A percentile compares a stretch with the other conserved stretches of the same genome.
phyloP scores from a whole-genome alignment of 1,284 basidiomycete species.

The Trichosporon ovoides region DNA sequence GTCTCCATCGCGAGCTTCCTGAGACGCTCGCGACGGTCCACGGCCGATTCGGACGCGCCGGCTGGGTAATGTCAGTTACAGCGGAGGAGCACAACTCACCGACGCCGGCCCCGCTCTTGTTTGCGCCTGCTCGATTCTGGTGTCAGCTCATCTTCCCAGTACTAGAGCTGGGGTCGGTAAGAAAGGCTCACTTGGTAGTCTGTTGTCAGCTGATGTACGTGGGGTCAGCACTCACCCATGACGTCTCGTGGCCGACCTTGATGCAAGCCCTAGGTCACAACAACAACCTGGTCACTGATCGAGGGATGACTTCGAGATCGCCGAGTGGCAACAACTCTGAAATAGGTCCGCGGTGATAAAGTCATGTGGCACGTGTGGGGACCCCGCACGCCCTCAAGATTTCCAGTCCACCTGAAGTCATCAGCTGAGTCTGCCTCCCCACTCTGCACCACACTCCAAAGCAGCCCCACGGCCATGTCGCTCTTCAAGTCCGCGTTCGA shows the following conservation, averaged over 20 bases:
- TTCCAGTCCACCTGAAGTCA: neutral
- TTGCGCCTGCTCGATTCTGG: conserved; percentile 89
- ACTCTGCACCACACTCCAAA: neutral
- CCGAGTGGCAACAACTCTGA: conserved; percentile 11
- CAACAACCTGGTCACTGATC: neutral
- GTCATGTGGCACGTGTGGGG: conserved; percentile 15
- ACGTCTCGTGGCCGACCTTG: neutral
- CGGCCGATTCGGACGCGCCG: conserved; percentile 69
- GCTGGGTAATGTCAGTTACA: conserved; percentile 24
- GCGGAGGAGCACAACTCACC: conserved; percentile 40
- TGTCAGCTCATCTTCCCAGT: neutral
- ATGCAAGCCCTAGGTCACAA: neutral
- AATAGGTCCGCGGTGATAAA: conserved; percentile 5
- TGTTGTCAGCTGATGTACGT: conserved; percentile 14
- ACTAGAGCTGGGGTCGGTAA: neutral
- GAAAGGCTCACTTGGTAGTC: conserved; percentile 42
- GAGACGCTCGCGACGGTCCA: conserved; percentile 89
- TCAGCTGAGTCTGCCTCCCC: neutral
- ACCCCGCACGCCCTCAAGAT: conserved; percentile 8
- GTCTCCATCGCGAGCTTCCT: conserved; percentile 93
- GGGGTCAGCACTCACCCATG: conserved; percentile 17
- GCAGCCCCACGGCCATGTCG: conserved; percentile 26
- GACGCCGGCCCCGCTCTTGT: conserved; percentile 92
- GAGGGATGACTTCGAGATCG: neutral
- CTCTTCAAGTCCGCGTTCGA: conserved; percentile 44